Evolutionary conservation across 345 rosid species (phyloP), one percentile per base, ranked within the genome.

Genomic region (Kernera saxatilis): DNA sequence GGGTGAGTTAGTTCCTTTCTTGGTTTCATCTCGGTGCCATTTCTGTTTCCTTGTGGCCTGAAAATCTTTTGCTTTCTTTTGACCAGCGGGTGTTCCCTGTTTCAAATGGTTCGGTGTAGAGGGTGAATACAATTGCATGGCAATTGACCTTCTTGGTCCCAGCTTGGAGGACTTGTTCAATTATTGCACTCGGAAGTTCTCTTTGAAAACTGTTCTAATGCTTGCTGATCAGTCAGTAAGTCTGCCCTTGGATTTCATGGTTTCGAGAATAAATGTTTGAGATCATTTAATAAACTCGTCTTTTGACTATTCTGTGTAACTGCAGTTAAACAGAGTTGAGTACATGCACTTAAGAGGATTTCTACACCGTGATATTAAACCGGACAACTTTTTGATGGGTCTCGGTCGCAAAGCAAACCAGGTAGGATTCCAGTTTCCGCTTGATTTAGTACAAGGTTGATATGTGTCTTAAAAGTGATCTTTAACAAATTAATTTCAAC

Each of bases 81-180:
- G 33, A 36, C 1, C 33, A 73, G 97, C 90, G 69, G 97, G 96
- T 68, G 78, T 91, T 84, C 97, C 97, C 13, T 87, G 87, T 80
- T 80, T 91, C n/a, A 88, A 87, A 78, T 91, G 97, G 97, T 88
- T 75, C 49, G 95, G 97, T 18, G 91, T 91, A 9, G 97, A 91
- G 68, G 87, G 83, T 18, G 91, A 88, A 10, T 87, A 82, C 80
- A 87, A 91, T 70, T 78, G 85, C 62, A 88, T 91, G 97, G 96
- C 88, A 10, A 91, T 91, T 63, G 97, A 91, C 46, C 97, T 91
- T 78, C 95, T 91, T 57, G 97, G 97, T 54, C 97, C 97, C n/a
- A 91, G 97, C 81, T 82, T 91, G 77, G 97, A 91, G 69, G 97
- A 91, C 78, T 77, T 88, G 67, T 90, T 90, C 79, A 90, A 90